Conservation (phyloP, 2,329 filamentous ascomycete species). For the Hypoxylon sp. region DNA sequence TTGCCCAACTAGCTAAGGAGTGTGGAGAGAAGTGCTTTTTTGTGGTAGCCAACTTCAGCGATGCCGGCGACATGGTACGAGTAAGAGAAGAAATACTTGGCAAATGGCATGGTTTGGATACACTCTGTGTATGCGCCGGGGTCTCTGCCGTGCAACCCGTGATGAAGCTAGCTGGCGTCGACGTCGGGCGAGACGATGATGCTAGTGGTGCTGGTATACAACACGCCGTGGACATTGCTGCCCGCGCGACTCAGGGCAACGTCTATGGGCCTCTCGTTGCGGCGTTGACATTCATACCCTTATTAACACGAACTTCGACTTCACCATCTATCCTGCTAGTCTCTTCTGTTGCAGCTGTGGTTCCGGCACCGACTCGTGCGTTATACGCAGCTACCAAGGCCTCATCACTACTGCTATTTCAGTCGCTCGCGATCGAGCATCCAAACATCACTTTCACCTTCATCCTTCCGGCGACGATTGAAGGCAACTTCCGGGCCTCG, state of each 20-base stretch:
- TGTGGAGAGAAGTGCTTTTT: constrained; percentile 51
- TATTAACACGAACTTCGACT: constrained; percentile 52
- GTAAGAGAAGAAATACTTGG: constrained; percentile 47
- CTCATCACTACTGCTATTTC: constrained; percentile 54
- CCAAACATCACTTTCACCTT: constrained; percentile 53
- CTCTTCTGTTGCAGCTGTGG: constrained; percentile 52
- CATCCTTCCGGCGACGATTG: constrained; percentile 54
- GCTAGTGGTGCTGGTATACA: constrained; percentile 46
- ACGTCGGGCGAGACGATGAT: constrained; percentile 40
- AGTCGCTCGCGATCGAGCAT: constrained; percentile 56
- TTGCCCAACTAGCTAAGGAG: constrained; percentile 48
- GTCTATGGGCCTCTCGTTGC: constrained; percentile 53
- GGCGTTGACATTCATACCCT: constrained; percentile 53
- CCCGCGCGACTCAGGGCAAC: constrained; percentile 51
- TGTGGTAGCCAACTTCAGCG: constrained; percentile 51
- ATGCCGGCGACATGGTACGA: constrained; percentile 50
- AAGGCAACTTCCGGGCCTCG: constrained; percentile 55
- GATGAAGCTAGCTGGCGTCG: constrained; percentile 50
- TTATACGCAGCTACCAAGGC: constrained; percentile 56
- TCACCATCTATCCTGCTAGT: constrained; percentile 51
- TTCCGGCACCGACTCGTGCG: constrained; percentile 55
- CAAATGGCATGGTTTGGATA: constrained; percentile 54
- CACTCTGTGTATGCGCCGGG: constrained; percentile 54
- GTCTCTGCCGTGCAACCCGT: constrained; percentile 56
- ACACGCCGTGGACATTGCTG: constrained; percentile 46